These are phyloP conservation scores for Boechera retrofracta DNA, from an alignment of 345 rosid species.

Conservation along the genomic window DNA sequence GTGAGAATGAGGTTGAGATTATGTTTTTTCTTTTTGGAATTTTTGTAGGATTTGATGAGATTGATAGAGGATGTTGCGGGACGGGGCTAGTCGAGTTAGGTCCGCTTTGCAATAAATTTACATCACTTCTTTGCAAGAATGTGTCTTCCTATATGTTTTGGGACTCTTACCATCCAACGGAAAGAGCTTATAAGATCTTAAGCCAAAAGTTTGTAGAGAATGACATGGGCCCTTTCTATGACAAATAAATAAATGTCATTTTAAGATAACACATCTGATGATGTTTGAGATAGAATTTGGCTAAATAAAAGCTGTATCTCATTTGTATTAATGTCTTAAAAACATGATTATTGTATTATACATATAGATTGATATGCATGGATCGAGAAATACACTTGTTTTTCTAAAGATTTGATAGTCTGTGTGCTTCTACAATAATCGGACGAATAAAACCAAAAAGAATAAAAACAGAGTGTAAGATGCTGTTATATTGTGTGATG, in stretches of 20 bases:
- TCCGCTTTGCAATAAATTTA: conserved; percentile 48
- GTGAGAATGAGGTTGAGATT: conserved; percentile 14
- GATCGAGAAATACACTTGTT: background rate
- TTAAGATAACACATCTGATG: background rate
- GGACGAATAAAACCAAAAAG: background rate
- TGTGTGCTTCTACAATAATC: conserved; percentile 10
- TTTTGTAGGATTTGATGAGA: conserved; percentile 56
- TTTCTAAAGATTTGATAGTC: background rate
- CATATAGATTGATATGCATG: background rate
- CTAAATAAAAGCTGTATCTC: conserved; percentile 10
- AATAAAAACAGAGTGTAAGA: background rate
- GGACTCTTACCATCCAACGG: conserved; percentile 78
- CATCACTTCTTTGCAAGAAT: conserved; percentile 47
- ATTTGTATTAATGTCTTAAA: conserved; percentile 1
- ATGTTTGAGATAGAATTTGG: conserved; percentile 13
- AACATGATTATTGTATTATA: conserved; percentile 5
- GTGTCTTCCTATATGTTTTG: conserved; percentile 61
- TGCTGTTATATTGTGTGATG: conserved; percentile 17
- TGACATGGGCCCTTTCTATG: conserved; percentile 40
- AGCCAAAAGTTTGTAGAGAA: conserved; percentile 39
- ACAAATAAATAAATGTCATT: conserved; percentile 18
- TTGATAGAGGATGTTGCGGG: conserved; percentile 64
- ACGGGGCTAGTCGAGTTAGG: conserved; percentile 63
- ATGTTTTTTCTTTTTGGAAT: background rate
- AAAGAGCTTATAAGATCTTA: conserved; percentile 50